These are phyloP conservation scores for Saussurea involucrata DNA, from an alignment of 129 eudicot genomes.

Conservation along the genomic window DNA sequence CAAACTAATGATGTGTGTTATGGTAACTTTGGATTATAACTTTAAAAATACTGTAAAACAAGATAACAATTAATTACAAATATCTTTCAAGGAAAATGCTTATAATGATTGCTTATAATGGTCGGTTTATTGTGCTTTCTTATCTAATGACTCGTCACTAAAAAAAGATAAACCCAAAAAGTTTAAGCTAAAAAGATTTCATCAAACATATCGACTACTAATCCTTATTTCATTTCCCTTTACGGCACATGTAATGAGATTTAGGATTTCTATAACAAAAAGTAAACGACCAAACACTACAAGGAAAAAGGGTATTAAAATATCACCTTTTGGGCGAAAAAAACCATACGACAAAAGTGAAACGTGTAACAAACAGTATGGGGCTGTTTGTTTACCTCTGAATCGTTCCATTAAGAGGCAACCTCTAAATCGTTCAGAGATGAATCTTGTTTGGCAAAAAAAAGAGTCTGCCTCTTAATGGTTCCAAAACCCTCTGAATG, in stretches of 20 bases:
- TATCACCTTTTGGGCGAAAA: no score
- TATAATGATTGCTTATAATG: neutral
- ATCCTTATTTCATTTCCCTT: neutral
- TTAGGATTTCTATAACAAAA: neutral
- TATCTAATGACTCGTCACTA: neutral
- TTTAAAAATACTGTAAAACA: no score
- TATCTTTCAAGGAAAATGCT: neutral
- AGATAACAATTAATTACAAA: neutral
- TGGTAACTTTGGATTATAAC: neutral
- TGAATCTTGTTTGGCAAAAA: no score
- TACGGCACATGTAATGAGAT: neutral
- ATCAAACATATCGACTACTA: neutral
- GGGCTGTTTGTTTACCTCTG: no score
- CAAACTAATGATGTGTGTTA: neutral
- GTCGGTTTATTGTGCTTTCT: conserved; percentile 3
- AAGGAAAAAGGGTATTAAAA: no score
- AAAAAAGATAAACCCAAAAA: neutral
- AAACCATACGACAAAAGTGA: no score
- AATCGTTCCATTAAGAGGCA: no score
- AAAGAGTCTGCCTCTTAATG: no score
- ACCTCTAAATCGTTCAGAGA: no score
- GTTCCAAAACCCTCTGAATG: no score
- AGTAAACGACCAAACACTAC: neutral
- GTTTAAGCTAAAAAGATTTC: neutral
- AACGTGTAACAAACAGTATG: no score